Evolutionary conservation across 1,139 yeast genomes (phyloP).

Genomic region (Pichia sp.): DNA sequence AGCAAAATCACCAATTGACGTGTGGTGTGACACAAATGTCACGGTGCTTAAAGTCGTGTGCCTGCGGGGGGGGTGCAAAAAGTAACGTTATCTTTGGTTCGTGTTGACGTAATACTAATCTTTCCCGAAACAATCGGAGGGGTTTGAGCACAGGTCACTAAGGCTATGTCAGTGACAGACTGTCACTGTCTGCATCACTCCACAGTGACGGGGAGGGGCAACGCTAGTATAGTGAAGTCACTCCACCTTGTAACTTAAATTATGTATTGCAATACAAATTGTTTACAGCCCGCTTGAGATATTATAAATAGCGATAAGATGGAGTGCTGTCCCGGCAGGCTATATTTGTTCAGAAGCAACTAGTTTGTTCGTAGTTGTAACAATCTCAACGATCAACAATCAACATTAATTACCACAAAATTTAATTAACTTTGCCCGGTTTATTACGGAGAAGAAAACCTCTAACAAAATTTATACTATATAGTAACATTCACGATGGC

Average conservation of each 20-base stretch:
- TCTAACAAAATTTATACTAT: neutral
- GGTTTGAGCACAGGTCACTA: neutral
- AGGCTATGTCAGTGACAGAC: neutral
- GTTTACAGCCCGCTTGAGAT: no score
- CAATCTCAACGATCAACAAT: no score
- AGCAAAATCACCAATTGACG: no score
- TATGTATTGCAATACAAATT: no score
- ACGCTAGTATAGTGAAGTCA: neutral
- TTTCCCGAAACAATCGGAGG: neutral
- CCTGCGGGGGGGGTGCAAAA: neutral
- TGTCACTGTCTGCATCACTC: neutral
- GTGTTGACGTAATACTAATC: neutral
- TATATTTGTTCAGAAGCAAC: no score
- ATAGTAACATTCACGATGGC: conserved; percentile 21
- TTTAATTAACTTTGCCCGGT: neutral
- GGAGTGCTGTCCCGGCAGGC: no score
- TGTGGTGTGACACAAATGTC: neutral
- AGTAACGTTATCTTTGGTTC: neutral
- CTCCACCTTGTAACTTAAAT: neutral
- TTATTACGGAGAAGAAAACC: neutral
- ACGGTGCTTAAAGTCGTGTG: neutral
- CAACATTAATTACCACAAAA: no score
- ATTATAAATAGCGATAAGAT: no score
- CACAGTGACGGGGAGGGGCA: neutral
- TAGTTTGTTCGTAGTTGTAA: no score